Evolutionary conservation across 495 filamentous ascomycete genomes (phyloP).

Genomic region (Hypoxylon lienhwacheense): DNA sequence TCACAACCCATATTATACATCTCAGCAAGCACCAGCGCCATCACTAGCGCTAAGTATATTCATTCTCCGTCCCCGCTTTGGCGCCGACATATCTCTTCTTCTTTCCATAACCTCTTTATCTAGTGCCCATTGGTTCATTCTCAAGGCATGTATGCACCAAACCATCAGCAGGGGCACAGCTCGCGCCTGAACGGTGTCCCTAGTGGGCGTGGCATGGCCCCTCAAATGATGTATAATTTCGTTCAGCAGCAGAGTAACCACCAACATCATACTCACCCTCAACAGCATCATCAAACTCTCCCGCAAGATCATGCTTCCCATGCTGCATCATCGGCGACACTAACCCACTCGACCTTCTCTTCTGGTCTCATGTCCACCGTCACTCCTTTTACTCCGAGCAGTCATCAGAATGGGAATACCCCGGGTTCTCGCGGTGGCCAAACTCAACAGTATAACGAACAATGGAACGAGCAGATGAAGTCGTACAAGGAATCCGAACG

Average conservation of each 20-base stretch:
- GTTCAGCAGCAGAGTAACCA: slow-evolving; percentile 62
- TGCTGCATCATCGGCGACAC: slow-evolving; percentile 52
- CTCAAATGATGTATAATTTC: slow-evolving; percentile 70
- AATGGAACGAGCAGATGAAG: slow-evolving; percentile 87
- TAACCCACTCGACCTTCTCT: slow-evolving; percentile 82
- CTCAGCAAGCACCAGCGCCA: background rate
- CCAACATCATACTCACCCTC: slow-evolving; percentile 68
- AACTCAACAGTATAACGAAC: slow-evolving; percentile 65
- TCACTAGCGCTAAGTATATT: too few relatives aligned
- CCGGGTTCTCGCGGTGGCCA: slow-evolving; percentile 46
- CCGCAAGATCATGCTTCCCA: slow-evolving; percentile 74
- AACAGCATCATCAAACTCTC: slow-evolving; percentile 70
- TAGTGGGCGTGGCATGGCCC: slow-evolving; percentile 50
- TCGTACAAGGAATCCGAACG: slow-evolving; percentile 70
- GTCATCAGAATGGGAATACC: slow-evolving; percentile 74
- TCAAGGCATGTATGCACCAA: slow-evolving; percentile 78
- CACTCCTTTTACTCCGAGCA: slow-evolving; percentile 73
- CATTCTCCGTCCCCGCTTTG: too few relatives aligned
- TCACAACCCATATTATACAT: background rate
- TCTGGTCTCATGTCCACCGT: slow-evolving; percentile 70
- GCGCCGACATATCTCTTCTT: background rate
- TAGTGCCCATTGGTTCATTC: background rate
- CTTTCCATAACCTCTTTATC: background rate
- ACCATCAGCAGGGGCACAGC: slow-evolving; percentile 79
- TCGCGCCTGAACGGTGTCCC: slow-evolving; percentile 62